phyloP scores from a whole-genome alignment of 83 land plant species.

The Picea engelmannii region DNA sequence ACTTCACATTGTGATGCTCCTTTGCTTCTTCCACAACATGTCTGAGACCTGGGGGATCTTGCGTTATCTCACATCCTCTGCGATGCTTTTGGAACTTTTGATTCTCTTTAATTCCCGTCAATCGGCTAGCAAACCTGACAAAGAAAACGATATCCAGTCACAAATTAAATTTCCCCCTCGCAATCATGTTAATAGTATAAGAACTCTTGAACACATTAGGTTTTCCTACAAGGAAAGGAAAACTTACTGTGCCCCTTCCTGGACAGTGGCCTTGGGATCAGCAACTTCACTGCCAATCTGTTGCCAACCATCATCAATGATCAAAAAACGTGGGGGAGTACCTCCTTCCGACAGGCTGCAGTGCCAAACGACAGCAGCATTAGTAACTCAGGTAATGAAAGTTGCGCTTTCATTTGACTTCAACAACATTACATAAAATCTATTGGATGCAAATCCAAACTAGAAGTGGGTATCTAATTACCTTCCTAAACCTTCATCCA shows the following conservation, averaged over 20 bases:
- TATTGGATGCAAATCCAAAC: not conserved
- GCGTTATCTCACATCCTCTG: slow-evolving; percentile 39
- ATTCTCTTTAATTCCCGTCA: slow-evolving; percentile 88
- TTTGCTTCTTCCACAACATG: too few relatives aligned
- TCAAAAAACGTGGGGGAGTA: slow-evolving; percentile 74
- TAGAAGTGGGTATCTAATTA: slow-evolving; percentile 5
- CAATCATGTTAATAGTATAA: not conserved
- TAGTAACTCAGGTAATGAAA: not conserved
- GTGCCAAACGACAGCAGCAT: not conserved
- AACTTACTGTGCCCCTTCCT: slow-evolving; percentile 86
- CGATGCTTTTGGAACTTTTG: slow-evolving; percentile 64
- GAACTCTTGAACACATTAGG: not conserved
- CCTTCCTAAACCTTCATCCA: slow-evolving; percentile 35
- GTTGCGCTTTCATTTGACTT: not conserved
- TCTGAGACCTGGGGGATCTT: too few relatives aligned
- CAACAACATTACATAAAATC: too few relatives aligned
- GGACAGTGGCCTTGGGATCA: slow-evolving; percentile 39
- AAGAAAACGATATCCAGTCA: not conserved
- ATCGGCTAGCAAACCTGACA: slow-evolving; percentile 79
- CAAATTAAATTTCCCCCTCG: not conserved
- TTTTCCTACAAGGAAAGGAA: not conserved
- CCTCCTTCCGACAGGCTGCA: slow-evolving; percentile 81
- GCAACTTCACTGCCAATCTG: slow-evolving; percentile 64
- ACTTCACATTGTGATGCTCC: too few relatives aligned
- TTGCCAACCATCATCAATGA: slow-evolving; percentile 97